Evolutionary conservation across 345 rosid genomes (phyloP), one percentile per base, ranked within the genome.

Genomic region (Rhodamnia rubescens): DNA sequence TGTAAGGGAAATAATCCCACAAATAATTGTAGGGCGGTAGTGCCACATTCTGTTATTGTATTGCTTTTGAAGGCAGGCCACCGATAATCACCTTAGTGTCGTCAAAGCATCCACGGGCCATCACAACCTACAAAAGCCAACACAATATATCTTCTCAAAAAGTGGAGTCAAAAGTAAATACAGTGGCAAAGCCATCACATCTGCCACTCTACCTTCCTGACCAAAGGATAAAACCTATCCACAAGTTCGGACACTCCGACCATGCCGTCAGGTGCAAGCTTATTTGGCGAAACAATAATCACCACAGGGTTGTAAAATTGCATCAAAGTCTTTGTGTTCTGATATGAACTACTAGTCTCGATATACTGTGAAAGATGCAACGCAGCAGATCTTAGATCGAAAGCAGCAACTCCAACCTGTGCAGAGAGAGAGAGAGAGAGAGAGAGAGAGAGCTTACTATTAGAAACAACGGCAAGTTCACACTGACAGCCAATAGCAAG

Each of bases 341-440:
- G 98, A 74, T 96, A 97, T 51, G 98, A 97, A 89, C 96, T 94
- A 87, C 99, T 97, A 24, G 98, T 97, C 89, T 97, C 99, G 75
- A 95, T 97, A 85, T 95, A 96, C 88, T 97, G 99, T 80, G 99
- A 97, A 57, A 97, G 98, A 90, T 97, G 98, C 88, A 96, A 88
- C 24, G 98, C 89, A 29, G 98, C 99, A 64, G 96, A 92, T 87
- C 98, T 92, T 78, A 97, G 88, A 92, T 97, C 98, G 87, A 97
- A 95, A 86, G 98, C 98, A 87, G 98, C 98, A 90, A 97, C 90
- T 85, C 98, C 99, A 36, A 96, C 99, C 99, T 97, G 89, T 82
- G 57, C 69, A 86, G 81, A 81, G 55, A 56, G 47, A 5, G 13
- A 32, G 78, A 40, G 42, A 40, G 42, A 40, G 42, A 40, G 42